These are phyloP conservation scores for Podaxis pistillaris DNA, from an alignment of 768 basidiomycete genomes.

Conservation along the genomic window DNA sequence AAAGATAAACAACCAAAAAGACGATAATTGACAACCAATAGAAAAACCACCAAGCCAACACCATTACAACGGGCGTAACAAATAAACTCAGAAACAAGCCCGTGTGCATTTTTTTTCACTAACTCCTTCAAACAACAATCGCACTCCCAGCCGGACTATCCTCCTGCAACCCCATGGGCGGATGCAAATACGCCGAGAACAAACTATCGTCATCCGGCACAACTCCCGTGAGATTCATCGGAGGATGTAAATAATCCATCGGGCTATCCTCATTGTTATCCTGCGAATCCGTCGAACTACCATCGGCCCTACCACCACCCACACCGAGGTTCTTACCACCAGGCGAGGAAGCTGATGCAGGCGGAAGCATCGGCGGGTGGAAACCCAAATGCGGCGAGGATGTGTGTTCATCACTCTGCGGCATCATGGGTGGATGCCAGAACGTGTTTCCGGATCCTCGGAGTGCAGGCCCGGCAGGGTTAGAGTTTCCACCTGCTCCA, in stretches of 20 bases:
- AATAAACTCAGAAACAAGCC: neutral
- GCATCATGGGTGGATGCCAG: slow-evolving; percentile 79
- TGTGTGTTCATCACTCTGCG: slow-evolving; percentile 38
- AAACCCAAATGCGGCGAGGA: slow-evolving; percentile 1
- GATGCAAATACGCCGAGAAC: slow-evolving; percentile 46
- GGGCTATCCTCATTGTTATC: slow-evolving; percentile 48
- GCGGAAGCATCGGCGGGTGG: slow-evolving; percentile 46
- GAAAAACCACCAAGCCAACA: neutral
- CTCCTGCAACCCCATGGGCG: slow-evolving; percentile 42
- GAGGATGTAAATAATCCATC: slow-evolving; percentile 73
- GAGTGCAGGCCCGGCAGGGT: slow-evolving; percentile 40
- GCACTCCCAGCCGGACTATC: slow-evolving; percentile 24
- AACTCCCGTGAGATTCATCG: slow-evolving; percentile 33
- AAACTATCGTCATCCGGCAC: slow-evolving; percentile 65
- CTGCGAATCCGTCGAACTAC: neutral
- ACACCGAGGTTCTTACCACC: slow-evolving; percentile 1
- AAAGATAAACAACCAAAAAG: slow-evolving; percentile 3
- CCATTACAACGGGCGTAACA: neutral
- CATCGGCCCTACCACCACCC: slow-evolving; percentile 6
- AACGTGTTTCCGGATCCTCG: slow-evolving; percentile 61
- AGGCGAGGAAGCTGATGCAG: slow-evolving; percentile 14
- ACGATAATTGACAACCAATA: slow-evolving; percentile 9
- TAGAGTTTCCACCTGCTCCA: neutral
- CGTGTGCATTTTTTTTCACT: slow-evolving; percentile 8
- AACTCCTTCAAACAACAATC: slow-evolving; percentile 25